Evolutionary conservation across 1,284 basidiomycete species (phyloP), one percentile per base, ranked within the genome.

Genomic region (Microbotryomycetes sp.): DNA sequence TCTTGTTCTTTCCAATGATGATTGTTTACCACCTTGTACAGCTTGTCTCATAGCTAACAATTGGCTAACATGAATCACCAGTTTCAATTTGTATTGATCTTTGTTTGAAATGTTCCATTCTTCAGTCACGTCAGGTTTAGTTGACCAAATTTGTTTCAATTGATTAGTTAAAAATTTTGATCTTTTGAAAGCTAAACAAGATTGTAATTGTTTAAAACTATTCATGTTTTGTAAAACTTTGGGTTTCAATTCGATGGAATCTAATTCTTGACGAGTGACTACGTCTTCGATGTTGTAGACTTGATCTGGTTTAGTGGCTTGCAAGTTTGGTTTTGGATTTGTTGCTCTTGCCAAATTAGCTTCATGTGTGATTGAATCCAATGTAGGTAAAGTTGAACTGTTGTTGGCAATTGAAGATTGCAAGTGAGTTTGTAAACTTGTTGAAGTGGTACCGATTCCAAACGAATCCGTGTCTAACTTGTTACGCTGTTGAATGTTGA

Each of bases 401-500:
- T 83, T 85, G 64, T 81, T 83, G 52, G 85, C 83, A 67, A 97
- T 93, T 50, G 85, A 83, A 30, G 86, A 82, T 79, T 89, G 87
- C 58, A 97, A 78, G 76, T 88, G 84, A 53, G 80, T 81, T 69
- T 86, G 84, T 23, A 92, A 86, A 15, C 83, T 42, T 25, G 60
- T 48, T 25, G 60, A 52, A n/a, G 45, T 29, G 2, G 32, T 28
- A 29, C 59, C 62, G 9, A 48, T 47, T 14, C 67, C 67, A 52
- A 62, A 68, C n/a, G 59, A 62, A 56, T 80, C 80, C 16, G 88
- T 83, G 76, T 94, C 89, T 42, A 97, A 85, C 73, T 85, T 85
- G 77, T 92, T 92, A 64, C 92, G 82, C 76, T 91, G 90, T 62
- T 83, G 83, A 2, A 89, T 86, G 60, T 83, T 83, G 70, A 96